Evolutionary conservation across 73 alveolate genomes (phyloP).

Genomic region (Symbiodinium pilosum): DNA sequence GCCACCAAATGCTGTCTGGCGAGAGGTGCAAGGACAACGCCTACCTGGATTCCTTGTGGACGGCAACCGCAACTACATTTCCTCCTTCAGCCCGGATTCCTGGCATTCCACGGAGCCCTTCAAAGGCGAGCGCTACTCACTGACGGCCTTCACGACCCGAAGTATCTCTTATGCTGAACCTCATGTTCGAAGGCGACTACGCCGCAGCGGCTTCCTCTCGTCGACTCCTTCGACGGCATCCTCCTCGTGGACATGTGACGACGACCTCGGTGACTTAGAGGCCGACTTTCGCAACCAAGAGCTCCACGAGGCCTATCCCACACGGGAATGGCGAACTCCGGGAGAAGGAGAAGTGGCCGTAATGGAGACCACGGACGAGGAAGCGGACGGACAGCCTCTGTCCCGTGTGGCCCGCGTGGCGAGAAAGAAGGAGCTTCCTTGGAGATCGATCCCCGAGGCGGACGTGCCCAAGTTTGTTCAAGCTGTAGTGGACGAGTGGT

Average conservation of each 20-base stretch:
- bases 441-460: constrained; percentile 4
- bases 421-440: constrained; percentile 31
- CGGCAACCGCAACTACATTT: neutral
- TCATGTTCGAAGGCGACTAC: neutral
- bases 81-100: neutral
- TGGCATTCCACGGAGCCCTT: neutral
- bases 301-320: neutral
- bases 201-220: neutral
- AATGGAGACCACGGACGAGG: neutral
- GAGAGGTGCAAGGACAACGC: neutral
- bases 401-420: neutral
- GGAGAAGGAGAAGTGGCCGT: neutral
- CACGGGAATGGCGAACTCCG: neutral
- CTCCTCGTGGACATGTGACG: no score
- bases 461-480: neutral
- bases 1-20: neutral
- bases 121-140: neutral
- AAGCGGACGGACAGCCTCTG: neutral
- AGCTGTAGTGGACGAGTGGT: constrained; percentile 21
- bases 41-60: neutral
- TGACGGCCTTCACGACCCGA: neutral
- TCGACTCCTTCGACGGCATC: neutral
- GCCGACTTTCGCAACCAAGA: neutral
- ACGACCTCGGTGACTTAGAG: neutral
- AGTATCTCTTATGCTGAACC: neutral